Evolutionary conservation across 2,329 filamentous ascomycete genomes (phyloP).

Genomic region (Leptodontidium sp.): DNA sequence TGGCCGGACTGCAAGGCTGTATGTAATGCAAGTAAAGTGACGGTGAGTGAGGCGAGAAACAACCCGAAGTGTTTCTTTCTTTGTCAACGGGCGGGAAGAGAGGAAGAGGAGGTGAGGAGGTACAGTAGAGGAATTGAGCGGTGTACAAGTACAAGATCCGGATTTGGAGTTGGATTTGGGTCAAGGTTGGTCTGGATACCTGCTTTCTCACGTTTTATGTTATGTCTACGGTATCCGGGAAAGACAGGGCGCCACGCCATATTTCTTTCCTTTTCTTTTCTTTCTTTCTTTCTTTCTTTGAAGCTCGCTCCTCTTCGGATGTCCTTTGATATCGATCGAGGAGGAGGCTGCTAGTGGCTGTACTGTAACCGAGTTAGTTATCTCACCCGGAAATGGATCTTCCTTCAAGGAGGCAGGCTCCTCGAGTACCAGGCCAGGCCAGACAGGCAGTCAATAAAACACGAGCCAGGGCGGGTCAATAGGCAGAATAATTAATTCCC

Average conservation of each 20-base stretch:
- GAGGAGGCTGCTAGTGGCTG: not conserved
- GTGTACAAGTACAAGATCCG: slow-evolving; percentile 5
- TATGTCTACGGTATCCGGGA: not conserved
- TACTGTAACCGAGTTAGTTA: not conserved
- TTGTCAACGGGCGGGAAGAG: not conserved
- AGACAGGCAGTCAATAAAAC: slow-evolving; percentile 1
- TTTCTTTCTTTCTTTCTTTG: not conserved
- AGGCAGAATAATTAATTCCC: not conserved
- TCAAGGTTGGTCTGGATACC: not conserved
- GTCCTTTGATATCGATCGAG: not conserved
- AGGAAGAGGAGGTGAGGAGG: slow-evolving; percentile 14
- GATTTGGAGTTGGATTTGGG: slow-evolving; percentile 19
- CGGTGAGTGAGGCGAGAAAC: slow-evolving; percentile 17
- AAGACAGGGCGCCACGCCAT: too few species aligned
- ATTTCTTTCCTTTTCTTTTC: not conserved
- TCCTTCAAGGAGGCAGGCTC: not conserved
- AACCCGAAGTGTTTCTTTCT: not conserved
- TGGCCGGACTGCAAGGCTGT: not conserved
- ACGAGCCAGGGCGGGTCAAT: slow-evolving; percentile 6
- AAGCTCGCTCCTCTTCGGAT: not conserved
- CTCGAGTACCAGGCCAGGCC: too few species aligned
- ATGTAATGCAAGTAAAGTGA: not conserved
- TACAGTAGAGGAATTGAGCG: not conserved
- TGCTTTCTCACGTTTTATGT: not conserved
- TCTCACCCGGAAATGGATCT: not conserved